These are phyloP conservation scores for Lentinula raphanica DNA, from an alignment of 768 basidiomycete genomes.

Conservation along the genomic window DNA sequence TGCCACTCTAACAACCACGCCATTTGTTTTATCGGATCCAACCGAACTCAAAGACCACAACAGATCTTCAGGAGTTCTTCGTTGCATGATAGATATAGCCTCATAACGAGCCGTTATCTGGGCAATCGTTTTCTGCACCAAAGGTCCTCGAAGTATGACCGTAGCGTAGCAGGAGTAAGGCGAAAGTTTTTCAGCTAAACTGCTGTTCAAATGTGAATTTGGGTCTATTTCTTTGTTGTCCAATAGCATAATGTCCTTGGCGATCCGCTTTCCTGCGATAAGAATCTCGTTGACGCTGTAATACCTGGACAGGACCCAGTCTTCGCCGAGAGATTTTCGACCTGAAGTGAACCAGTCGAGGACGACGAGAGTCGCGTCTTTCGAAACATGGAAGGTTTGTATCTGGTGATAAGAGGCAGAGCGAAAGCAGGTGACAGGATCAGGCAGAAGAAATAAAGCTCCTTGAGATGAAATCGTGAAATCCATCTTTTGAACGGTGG, in stretches of 20 bases:
- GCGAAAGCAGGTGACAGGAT: constrained; percentile 90
- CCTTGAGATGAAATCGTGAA: constrained; percentile 48
- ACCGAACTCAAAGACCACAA: constrained; percentile 80
- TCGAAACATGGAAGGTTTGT: constrained; percentile 70
- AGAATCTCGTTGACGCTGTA: constrained; percentile 82
- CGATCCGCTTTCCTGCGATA: constrained; percentile 57
- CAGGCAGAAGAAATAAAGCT: constrained; percentile 77
- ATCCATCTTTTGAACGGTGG: constrained; percentile 61
- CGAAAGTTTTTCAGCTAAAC: constrained; percentile 54
- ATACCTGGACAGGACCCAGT: constrained; percentile 86
- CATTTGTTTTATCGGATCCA: constrained; percentile 25
- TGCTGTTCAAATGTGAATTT: constrained; percentile 31
- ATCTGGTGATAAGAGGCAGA: constrained; percentile 77
- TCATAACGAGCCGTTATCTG: constrained; percentile 47
- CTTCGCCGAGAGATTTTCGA: constrained; percentile 74
- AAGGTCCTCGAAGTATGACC: constrained; percentile 72
- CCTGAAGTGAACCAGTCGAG: constrained; percentile 95
- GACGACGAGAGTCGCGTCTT: constrained; percentile 59
- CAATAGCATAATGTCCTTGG: constrained; percentile 74
- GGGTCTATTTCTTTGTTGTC: constrained; percentile 36
- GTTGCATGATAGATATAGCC: constrained; percentile 57
- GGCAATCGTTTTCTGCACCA: constrained; percentile 40
- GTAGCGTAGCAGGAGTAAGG: constrained; percentile 93
- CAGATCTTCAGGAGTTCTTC: constrained; percentile 53
- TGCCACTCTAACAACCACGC: constrained; percentile 67